Percentiles rank a stretch among this genome's conserved stretches.
Conservation (phyloP, 805 yeast genomes). For the Blastobotrys americana region DNA sequence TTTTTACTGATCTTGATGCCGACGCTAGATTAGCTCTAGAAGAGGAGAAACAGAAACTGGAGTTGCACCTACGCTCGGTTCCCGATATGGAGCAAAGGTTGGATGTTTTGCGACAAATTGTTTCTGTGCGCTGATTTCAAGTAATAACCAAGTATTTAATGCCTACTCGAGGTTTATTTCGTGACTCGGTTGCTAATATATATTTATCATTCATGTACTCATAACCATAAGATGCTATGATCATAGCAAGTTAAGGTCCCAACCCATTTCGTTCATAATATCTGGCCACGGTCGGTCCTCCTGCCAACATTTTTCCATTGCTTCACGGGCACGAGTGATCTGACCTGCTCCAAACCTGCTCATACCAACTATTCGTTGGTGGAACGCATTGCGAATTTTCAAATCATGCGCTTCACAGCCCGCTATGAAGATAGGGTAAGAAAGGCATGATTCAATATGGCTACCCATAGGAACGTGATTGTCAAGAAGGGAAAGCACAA, state of each 20-base stretch:
- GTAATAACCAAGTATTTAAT: no score
- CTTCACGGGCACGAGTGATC: slow-evolving; percentile 39
- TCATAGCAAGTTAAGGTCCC: slow-evolving; percentile 34
- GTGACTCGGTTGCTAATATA: no score
- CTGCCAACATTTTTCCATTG: slow-evolving; percentile 50
- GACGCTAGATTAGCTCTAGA: slow-evolving; percentile 64
- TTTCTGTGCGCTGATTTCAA: no score
- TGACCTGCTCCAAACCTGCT: slow-evolving; percentile 38
- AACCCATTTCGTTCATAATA: slow-evolving; percentile 37
- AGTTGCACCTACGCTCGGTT: slow-evolving; percentile 61
- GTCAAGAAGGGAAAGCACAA: slow-evolving; percentile 34
- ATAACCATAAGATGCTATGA: slow-evolving; percentile 29
- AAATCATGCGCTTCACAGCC: slow-evolving; percentile 49
- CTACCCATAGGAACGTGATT: slow-evolving; percentile 39
- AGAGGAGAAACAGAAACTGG: slow-evolving; percentile 66
- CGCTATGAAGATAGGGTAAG: slow-evolving; percentile 49
- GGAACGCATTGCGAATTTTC: slow-evolving; percentile 32
- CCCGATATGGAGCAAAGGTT: slow-evolving; percentile 62
- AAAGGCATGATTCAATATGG: slow-evolving; percentile 48
- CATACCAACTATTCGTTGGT: slow-evolving; percentile 36
- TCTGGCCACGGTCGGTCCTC: slow-evolving; percentile 47
- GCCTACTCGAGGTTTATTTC: no score
- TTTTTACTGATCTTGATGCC: slow-evolving; percentile 61
- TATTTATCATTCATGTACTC: not conserved
- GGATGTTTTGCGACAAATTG: slow-evolving; percentile 38